Evolutionary conservation across 2,329 filamentous ascomycete genomes (phyloP), one percentile per base, ranked within the genome.

Genomic region (Fusarium mangiferae): DNA sequence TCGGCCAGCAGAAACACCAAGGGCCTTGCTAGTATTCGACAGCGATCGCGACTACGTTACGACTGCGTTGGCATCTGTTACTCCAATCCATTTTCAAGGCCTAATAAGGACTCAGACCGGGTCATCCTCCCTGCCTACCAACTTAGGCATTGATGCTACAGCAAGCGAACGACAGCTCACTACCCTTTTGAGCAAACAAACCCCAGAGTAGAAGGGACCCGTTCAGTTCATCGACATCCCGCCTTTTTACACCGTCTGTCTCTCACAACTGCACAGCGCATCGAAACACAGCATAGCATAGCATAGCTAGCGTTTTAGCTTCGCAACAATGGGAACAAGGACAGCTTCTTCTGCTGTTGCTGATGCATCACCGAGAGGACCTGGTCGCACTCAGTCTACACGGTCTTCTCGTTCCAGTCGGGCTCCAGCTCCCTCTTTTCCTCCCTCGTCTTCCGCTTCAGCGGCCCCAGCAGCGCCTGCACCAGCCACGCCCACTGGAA

Each of bases 371-470:
- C 72, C 61, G 60, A 65, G 76, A 69, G 76, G 77, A 70, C 81
- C 80, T 73, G 76, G 80, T 72, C 81, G 81, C 70, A 81, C 80
- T 67, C 81, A 78, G 75, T 82, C 81, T 68, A 80, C 78, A 72
- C 80, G 80, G 72, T 79, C 80, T 67, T 76, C 78, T 72, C 77
- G 79, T 69, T 80, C 73, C 49, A 62, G 59, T 56, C 66, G 73
- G 49, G 74, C 68, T 71, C 72, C 67, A 62, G 68, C 63, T 73
- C 66, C 70, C 52, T 70, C 68, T 67, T 66, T 63, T 68, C 73
- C 71, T 67, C 69, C 67, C 58, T 60, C 54, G 24, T 62, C 70
- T 33, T 68, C 74, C 42, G 56, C 70, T 60, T 70, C 68, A 64
- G 70, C 72, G 42, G 73, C 69, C 69, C 69, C 66, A 70, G 69